A percentile compares a stretch with the other conserved stretches of the same genome.
phyloP scores from a whole-genome alignment of 352 stramenopile species.

The Phytophthora pistaciae region DNA sequence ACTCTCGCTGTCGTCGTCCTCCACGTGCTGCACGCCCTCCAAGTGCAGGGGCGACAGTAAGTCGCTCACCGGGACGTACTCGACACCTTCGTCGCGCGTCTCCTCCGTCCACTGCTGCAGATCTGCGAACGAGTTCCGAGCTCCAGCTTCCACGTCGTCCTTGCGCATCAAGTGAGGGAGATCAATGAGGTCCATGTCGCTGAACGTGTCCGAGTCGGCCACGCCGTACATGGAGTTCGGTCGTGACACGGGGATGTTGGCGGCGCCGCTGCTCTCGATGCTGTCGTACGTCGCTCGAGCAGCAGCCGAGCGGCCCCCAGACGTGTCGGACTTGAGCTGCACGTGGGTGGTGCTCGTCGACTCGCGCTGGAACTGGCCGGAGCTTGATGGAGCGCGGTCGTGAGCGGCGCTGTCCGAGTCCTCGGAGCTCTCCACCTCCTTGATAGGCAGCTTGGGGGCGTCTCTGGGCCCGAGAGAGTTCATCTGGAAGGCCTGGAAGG shows the following conservation, averaged over 20 bases:
- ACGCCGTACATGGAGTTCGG: slow-evolving; percentile 63
- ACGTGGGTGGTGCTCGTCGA: slow-evolving; percentile 36
- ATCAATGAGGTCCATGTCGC: slow-evolving; percentile 76
- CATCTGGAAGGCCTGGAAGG: slow-evolving; percentile 71
- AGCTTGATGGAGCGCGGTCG: slow-evolving; percentile 23
- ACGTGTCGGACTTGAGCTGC: slow-evolving; percentile 30
- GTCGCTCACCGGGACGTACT: slow-evolving; percentile 34
- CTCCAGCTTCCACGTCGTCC: slow-evolving; percentile 39
- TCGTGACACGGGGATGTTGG: slow-evolving; percentile 35
- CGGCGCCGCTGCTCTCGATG: slow-evolving; percentile 35
- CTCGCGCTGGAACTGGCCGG: slow-evolving; percentile 25
- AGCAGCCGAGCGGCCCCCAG: slow-evolving; percentile 14
- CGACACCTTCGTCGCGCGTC: slow-evolving; percentile 13
- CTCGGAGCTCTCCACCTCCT: slow-evolving; percentile 28
- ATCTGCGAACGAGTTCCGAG: slow-evolving; percentile 50
- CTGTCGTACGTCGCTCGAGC: slow-evolving; percentile 40
- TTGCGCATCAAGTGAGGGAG: slow-evolving; percentile 81
- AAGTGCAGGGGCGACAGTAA: slow-evolving; percentile 38
- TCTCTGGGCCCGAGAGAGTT: slow-evolving; percentile 36
- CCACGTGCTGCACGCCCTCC: slow-evolving; percentile 34
- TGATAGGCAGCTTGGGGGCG: slow-evolving; percentile 25
- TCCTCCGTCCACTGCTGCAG: slow-evolving; percentile 47
- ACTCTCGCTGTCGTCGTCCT: slow-evolving; percentile 44
- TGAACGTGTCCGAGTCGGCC: slow-evolving; percentile 76
- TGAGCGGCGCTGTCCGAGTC: slow-evolving; percentile 31